phyloP scores from a whole-genome alignment of 345 rosid genomes.

The Arabis hirsuta region DNA sequence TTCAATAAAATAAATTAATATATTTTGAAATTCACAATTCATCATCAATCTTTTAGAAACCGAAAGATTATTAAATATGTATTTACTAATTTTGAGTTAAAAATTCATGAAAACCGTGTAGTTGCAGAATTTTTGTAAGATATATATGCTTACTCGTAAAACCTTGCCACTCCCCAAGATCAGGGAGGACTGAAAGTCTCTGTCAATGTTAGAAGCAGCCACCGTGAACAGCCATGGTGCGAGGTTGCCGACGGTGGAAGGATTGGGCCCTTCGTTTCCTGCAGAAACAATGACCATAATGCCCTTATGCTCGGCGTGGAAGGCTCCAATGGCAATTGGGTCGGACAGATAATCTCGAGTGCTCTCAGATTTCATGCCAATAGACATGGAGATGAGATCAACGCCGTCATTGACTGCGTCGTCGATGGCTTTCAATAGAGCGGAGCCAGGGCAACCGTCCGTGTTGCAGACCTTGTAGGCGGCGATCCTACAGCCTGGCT shows the following conservation, averaged over 20 bases:
- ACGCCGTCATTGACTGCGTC: constrained; percentile 56
- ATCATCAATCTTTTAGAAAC: too few species aligned
- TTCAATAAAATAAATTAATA: not conserved
- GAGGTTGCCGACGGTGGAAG: constrained; percentile 43
- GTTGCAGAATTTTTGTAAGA: constrained; percentile 49
- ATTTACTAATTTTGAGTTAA: not conserved
- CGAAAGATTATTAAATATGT: not conserved
- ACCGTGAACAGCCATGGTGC: constrained; percentile 60
- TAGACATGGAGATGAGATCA: constrained; percentile 54
- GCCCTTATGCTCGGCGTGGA: constrained; percentile 51
- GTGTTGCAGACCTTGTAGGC: constrained; percentile 54
- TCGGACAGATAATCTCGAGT: constrained; percentile 41
- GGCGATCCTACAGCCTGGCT: constrained; percentile 50
- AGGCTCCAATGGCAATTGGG: constrained; percentile 48
- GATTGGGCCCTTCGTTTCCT: constrained; percentile 41
- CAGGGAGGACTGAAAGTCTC: constrained; percentile 45
- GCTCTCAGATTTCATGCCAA: constrained; percentile 36
- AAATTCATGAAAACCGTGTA: not conserved
- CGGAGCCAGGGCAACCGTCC: constrained; percentile 33
- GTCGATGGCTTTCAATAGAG: constrained; percentile 52
- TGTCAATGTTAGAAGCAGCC: constrained; percentile 53
- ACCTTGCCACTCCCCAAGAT: constrained; percentile 39
- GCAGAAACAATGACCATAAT: constrained; percentile 42
- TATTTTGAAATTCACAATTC: too few species aligned
- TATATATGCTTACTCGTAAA: constrained; percentile 32